Conservation (phyloP, 2,329 filamentous ascomycete species). For the Dendryphion nanum region DNA sequence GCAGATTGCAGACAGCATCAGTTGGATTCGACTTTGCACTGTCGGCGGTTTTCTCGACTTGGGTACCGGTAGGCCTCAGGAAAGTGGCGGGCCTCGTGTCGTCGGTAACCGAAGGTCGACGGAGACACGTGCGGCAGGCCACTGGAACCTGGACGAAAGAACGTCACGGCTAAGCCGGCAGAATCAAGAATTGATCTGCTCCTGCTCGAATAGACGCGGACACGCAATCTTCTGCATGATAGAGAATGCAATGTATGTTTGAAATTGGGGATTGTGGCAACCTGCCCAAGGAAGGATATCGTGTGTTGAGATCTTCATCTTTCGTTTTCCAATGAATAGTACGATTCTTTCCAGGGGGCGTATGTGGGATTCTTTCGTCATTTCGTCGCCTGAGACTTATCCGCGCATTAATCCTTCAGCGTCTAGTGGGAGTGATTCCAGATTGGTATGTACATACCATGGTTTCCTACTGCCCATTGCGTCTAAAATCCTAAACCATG, state of each 20-base stretch:
- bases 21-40: background rate
- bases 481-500: no score
- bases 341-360: no score
- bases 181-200: conserved; percentile 8
- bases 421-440: no score
- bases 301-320: background rate
- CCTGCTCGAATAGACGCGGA: conserved; percentile 7
- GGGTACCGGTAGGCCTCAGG: background rate
- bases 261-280: no score
- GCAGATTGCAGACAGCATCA: no score
- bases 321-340: background rate
- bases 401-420: no score
- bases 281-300: background rate
- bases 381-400: background rate
- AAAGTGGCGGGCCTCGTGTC: conserved; percentile 6
- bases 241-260: no score
- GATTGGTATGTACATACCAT: no score
- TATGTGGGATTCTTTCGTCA: background rate
- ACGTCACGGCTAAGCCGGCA: conserved; percentile 11
- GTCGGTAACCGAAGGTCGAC: conserved; percentile 17
- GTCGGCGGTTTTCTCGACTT: background rate
- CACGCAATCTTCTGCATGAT: background rate
- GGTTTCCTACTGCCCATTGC: no score
- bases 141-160: background rate
- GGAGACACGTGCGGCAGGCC: conserved; percentile 1